These are phyloP conservation scores for Pythium apleroticum DNA, from an alignment of 352 stramenopile species.

Conservation along the genomic window DNA sequence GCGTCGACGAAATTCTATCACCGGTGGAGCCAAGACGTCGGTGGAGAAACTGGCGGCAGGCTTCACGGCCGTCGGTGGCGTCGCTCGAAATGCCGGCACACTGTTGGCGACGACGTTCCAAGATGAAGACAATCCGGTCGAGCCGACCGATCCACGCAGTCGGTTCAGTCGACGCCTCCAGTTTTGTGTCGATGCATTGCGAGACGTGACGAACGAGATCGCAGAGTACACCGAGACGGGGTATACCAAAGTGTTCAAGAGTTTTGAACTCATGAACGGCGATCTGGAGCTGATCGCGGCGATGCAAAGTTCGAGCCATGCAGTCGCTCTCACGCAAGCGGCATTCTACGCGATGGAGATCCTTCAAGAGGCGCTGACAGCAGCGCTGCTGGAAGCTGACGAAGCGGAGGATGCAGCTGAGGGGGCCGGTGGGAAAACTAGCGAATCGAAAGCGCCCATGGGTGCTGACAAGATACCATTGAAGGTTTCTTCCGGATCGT, in stretches of 20 bases:
- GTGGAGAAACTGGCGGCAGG: conserved; percentile 20
- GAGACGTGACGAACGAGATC: conserved; percentile 10
- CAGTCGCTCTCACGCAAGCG: conserved; percentile 21
- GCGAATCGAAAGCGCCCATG: not conserved
- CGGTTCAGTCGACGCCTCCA: conserved; percentile 1
- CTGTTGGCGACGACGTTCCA: conserved; percentile 7
- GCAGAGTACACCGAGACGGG: conserved; percentile 15
- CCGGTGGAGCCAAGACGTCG: not conserved
- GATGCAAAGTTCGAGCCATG: conserved; percentile 28
- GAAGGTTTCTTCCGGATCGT: not conserved
- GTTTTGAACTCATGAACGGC: conserved; percentile 27
- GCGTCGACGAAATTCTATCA: conserved; percentile 1
- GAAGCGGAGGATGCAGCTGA: not conserved
- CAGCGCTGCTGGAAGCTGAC: conserved; percentile 12
- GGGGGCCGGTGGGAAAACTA: not conserved
- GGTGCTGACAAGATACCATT: not conserved
- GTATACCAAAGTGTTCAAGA: conserved; percentile 25
- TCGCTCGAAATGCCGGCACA: conserved; percentile 3
- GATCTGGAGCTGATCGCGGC: conserved; percentile 30
- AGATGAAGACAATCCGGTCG: not conserved
- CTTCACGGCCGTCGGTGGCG: conserved; percentile 14
- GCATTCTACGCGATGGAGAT: conserved; percentile 27
- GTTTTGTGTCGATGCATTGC: conserved; percentile 8
- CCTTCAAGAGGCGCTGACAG: conserved; percentile 24
- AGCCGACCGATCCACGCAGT: not conserved